Base-by-base conservation (phyloP, 2,329 filamentous ascomycete genomes). In the Colletotrichum ledebouriae region DNA sequence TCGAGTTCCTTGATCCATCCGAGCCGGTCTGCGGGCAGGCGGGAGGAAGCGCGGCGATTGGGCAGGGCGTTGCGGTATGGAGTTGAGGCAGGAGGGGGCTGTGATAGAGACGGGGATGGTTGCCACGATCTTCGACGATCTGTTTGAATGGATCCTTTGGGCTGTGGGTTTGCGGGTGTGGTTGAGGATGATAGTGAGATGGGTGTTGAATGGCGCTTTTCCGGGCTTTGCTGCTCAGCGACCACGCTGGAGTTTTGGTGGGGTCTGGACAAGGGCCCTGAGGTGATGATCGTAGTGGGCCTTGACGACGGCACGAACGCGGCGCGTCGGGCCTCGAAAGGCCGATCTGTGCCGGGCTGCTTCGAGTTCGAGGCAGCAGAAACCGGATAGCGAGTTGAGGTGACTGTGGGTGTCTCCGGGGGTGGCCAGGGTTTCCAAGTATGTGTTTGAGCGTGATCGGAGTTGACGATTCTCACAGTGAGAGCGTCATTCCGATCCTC, bases 1-100 rank as follows among this genome's bases (percentile, higher is more conserved):
- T 67, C 64, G 13, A 67, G 52, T 46, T 64, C 64, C 12, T 60
- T 61, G 53, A 67, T 67, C 64, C 64, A 67, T 15, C n/a, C 53
- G 25, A 67, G 64, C 29, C 64, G 64, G n/a, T 67, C 60, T 4
- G 59, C n/a, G 6, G 25, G 59, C 12, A 67, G 46, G 13, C 64
- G 64, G 3, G 60, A 20, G 5, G 60, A 67, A 6, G 25, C 37
- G 20, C 25, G 50, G 13, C 60, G 46, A 17, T 42, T 57, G 11
- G 46, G 12, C 7, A 13, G 15, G 4, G 25, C 25, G 10, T 33
- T 53, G 4, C 64, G 64, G 44, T 60, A 67, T 15, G 60, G 64
- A 2, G 64, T 52, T 6, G 64, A 67, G 4, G 64, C 64, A 2
- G 64, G 64, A 6, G 64, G 64, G 6, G 64, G 53, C 3, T 25